phyloP scores from a whole-genome alignment of 176 grass and related monocot genomes.

The Rhynchospora breviuscula region DNA sequence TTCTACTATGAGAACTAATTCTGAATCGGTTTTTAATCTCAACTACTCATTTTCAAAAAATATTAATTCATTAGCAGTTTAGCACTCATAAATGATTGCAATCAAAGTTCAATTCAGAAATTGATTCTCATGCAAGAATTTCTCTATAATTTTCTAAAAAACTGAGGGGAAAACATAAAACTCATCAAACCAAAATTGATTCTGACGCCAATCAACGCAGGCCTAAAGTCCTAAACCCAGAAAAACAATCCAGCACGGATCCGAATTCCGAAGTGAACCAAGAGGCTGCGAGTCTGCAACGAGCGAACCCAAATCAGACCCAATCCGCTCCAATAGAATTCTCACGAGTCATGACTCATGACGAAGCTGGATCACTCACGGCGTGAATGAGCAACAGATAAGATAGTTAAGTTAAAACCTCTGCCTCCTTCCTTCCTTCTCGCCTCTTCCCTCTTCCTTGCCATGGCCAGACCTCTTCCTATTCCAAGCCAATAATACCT shows the following conservation, averaged over 20 bases:
- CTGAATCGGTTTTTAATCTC: too few species aligned
- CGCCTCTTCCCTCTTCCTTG: neutral
- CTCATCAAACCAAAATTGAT: neutral
- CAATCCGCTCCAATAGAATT: neutral
- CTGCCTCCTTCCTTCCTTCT: neutral
- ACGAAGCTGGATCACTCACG: constrained; percentile 5
- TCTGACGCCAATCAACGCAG: neutral
- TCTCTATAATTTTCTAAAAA: too few species aligned
- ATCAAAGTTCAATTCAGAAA: too few species aligned
- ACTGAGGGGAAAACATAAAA: too few species aligned
- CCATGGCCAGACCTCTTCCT: neutral
- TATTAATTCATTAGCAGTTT: too few species aligned
- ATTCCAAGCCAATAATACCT: neutral
- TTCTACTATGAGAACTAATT: too few species aligned
- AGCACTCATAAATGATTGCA: too few species aligned
- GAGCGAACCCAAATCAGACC: neutral
- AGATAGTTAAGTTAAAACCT: neutral
- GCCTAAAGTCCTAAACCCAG: neutral
- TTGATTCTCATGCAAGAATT: too few species aligned
- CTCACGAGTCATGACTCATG: neutral
- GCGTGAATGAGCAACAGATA: neutral
- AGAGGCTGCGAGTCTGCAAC: neutral
- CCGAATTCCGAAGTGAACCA: neutral
- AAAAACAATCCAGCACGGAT: neutral
- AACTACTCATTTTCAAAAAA: too few species aligned